Evolutionary conservation across 2,329 filamentous ascomycete genomes (phyloP).

Genomic region (Endoconidiophora polonica): DNA sequence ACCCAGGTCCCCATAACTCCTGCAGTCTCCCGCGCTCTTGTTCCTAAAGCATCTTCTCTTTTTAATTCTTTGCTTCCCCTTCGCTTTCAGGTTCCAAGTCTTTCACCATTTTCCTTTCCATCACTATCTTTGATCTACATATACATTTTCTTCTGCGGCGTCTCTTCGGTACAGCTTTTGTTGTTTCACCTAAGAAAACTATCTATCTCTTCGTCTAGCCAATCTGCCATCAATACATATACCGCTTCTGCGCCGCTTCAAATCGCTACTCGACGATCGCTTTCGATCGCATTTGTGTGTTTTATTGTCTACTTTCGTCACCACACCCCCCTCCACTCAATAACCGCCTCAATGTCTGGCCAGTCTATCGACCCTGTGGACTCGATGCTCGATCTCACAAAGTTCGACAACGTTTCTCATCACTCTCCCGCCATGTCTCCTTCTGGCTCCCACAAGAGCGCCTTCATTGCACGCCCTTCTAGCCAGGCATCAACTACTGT

Average conservation of each 20-base stretch:
- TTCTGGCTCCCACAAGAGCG: conserved; percentile 32
- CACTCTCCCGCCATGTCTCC: conserved; percentile 46
- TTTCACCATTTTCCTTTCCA: not conserved
- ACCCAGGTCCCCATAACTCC: not conserved
- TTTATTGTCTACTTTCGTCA: not conserved
- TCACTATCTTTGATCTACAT: not conserved
- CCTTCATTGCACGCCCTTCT: conserved; percentile 33
- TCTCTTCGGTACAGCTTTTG: not conserved
- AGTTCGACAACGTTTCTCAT: conserved; percentile 43
- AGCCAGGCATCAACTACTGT: conserved; percentile 38
- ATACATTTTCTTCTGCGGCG: not conserved
- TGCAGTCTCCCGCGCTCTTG: not conserved
- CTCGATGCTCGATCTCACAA: conserved; percentile 41
- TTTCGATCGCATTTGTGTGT: not conserved
- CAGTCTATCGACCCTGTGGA: conserved; percentile 37
- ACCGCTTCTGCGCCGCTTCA: not conserved
- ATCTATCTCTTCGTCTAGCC: not conserved
- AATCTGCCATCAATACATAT: not conserved
- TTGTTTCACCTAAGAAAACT: not conserved
- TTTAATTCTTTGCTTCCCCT: conserved; percentile 3
- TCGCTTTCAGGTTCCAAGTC: not conserved
- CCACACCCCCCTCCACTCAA: not conserved
- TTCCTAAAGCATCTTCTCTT: not conserved
- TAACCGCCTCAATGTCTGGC: conserved; percentile 18
- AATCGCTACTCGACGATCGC: not conserved